Evolutionary conservation across 495 filamentous ascomycete species (phyloP), one percentile per base, ranked within the genome.

Genomic region (Aspergillus steynii): DNA sequence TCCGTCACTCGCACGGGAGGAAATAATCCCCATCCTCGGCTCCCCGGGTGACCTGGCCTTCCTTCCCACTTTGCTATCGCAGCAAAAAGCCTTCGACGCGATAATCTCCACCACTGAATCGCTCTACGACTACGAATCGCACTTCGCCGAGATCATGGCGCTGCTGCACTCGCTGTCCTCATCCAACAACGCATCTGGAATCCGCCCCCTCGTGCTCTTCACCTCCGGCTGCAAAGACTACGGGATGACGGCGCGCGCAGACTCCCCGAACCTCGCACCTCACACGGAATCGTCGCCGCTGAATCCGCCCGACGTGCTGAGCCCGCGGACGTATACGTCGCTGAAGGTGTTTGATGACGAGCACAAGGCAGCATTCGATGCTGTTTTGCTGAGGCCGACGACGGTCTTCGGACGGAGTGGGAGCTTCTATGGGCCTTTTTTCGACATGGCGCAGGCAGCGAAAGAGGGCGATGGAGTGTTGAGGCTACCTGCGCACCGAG

Each of bases 151-250:
- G 12, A 53, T 50, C 10, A 14, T 56, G 2, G 3, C 31, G 0
- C 53, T 64, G 37, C 54, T 64, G 1, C 53, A 49, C 10, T 42
- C 58, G 29, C 7, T 64, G 8, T 52, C 57, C 2, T 5, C 29
- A 9, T 26, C 56, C 26, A 63, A 56, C 53, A 52, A 12, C n/a
- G 25, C 28, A 1, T 47, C 53, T n/a, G 58, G 58, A 9, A 47
- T 46, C 7, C 34, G 54, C 3, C 62, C 62, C 1, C 28, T 64
- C 2, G 57, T 64, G 2, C 52, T 64, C 37, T 34, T 64, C 20
- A 57, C 62, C 25, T 58, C 57, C 5, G 62, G 62, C 15, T 64
- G 62, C n/a, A 64, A 64, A 29, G 62, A 64, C 37, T 64, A 64
- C 34, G 62, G 62, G 8, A 45, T 64, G 2, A 55, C 53, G 26